Conservation (phyloP, 352 stramenopile genomes). For the Globisporangium paroecandrum region DNA sequence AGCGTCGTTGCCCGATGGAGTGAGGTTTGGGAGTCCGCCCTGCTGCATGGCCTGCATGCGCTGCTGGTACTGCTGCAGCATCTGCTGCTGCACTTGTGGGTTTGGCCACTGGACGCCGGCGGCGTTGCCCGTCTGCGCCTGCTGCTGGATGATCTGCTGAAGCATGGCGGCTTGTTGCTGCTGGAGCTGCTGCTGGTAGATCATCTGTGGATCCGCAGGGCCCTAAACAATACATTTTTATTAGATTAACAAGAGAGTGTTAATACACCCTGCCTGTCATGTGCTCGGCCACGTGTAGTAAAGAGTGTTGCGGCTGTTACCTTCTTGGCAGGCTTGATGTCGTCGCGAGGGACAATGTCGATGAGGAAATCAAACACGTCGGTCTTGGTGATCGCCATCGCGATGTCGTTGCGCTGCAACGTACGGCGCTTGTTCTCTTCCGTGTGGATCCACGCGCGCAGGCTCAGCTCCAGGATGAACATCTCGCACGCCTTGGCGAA, state of each 20-base stretch:
- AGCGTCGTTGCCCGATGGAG: constrained; percentile 42
- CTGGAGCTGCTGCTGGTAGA: constrained; percentile 87
- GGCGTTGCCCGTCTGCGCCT: constrained; percentile 56
- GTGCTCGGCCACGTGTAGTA: neutral
- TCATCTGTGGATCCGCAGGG: constrained; percentile 59
- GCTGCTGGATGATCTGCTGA: constrained; percentile 83
- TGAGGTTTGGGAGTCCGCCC: constrained; percentile 33
- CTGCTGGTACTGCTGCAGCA: constrained; percentile 89
- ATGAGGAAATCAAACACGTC: constrained; percentile 93
- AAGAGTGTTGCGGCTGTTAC: neutral
- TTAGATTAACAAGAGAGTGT: neutral
- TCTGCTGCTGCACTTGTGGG: constrained; percentile 82
- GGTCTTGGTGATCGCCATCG: constrained; percentile 88
- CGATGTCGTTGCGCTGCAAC: constrained; percentile 89
- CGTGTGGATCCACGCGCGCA: constrained; percentile 88
- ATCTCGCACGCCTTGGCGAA: constrained; percentile 95
- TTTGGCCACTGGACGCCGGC: constrained; percentile 64
- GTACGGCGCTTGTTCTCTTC: constrained; percentile 93
- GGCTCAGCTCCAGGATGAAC: constrained; percentile 90
- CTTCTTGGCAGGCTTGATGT: constrained; percentile 88
- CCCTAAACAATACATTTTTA: constrained; percentile 14
- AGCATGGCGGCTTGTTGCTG: constrained; percentile 87
- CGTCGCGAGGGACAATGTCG: constrained; percentile 87
- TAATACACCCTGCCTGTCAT: neutral
- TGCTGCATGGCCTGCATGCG: constrained; percentile 66